Percentiles rank a stretch among this genome's conserved stretches.
These are phyloP conservation scores for Rhododendron ovatum DNA, from an alignment of 148 eudicot species.

Conservation along the genomic window DNA sequence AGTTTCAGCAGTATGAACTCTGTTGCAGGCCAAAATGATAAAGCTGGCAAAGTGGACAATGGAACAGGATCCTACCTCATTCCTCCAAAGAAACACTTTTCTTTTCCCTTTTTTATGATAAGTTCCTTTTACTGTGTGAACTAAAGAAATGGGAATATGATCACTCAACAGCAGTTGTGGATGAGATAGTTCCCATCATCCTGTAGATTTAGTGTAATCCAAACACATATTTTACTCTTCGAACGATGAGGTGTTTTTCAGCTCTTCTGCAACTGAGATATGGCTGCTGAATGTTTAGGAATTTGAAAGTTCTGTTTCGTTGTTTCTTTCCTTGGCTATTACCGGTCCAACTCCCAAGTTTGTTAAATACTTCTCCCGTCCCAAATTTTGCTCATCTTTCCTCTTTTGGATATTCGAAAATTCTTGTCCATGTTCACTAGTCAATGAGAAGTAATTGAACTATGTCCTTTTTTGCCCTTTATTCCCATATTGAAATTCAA, in stretches of 20 bases:
- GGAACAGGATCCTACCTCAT: neutral
- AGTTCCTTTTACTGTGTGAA: neutral
- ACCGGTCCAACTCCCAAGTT: neutral
- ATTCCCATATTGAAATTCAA: neutral
- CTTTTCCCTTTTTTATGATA: too few species aligned
- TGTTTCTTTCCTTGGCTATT: neutral
- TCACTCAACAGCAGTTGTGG: neutral
- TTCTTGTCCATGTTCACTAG: neutral
- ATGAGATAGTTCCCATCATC: neutral
- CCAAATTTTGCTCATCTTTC: neutral
- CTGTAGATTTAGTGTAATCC: neutral
- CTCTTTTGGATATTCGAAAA: neutral
- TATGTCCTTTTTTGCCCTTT: neutral
- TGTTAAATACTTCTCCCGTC: neutral
- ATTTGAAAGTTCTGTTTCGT: neutral
- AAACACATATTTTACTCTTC: neutral
- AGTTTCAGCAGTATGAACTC: neutral
- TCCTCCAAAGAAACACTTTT: neutral
- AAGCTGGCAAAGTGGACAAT: neutral
- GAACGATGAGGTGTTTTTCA: neutral
- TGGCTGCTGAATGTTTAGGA: neutral
- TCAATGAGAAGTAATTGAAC: neutral
- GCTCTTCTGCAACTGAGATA: neutral
- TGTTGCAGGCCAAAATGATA: neutral
- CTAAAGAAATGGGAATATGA: neutral